phyloP scores from a whole-genome alignment of 148 eudicot genomes.

The Dianthus caryophyllus region DNA sequence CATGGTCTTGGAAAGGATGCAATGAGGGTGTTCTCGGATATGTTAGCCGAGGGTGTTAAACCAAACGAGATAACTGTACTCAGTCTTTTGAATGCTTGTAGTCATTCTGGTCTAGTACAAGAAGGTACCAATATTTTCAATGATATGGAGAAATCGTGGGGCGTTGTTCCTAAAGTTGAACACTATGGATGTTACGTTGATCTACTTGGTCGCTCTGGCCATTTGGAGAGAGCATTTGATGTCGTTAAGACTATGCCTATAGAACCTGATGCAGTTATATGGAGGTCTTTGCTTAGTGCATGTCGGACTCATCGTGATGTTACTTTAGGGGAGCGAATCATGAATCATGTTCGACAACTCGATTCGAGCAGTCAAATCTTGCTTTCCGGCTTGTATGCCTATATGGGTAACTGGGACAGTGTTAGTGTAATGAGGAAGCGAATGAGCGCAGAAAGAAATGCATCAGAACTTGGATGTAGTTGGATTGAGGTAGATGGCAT shows the following conservation, averaged over 20 bases:
- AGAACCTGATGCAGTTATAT: conserved; percentile 50
- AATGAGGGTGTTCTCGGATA: conserved; percentile 39
- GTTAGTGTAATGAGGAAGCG: conserved; percentile 35
- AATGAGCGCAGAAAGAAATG: conserved; percentile 36
- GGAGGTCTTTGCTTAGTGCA: conserved; percentile 68
- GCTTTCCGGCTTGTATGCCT: conserved; percentile 56
- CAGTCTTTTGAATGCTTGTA: conserved; percentile 60
- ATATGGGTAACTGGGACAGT: conserved; percentile 57
- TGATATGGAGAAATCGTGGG: conserved; percentile 46
- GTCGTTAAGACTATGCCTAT: conserved; percentile 53
- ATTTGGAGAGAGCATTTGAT: conserved; percentile 42
- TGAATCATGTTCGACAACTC: conserved; percentile 36
- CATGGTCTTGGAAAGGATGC: conserved; percentile 58
- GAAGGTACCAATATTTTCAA: conserved; percentile 46
- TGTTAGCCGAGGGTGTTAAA: conserved; percentile 40
- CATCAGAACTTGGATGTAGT: conserved; percentile 49
- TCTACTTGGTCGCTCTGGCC: conserved; percentile 60
- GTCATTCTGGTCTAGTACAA: conserved; percentile 55
- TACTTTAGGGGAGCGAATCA: conserved; percentile 40
- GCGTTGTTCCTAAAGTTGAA: conserved; percentile 43
- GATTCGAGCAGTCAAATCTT: conserved; percentile 36
- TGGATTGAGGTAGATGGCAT: conserved; percentile 66
- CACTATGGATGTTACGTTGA: conserved; percentile 70
- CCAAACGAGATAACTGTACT: conserved; percentile 56
- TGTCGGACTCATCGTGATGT: conserved; percentile 54